Evolutionary conservation across 225 moss, liverwort and hornwort species (phyloP).

Genomic region (Anthoceros angustus): DNA sequence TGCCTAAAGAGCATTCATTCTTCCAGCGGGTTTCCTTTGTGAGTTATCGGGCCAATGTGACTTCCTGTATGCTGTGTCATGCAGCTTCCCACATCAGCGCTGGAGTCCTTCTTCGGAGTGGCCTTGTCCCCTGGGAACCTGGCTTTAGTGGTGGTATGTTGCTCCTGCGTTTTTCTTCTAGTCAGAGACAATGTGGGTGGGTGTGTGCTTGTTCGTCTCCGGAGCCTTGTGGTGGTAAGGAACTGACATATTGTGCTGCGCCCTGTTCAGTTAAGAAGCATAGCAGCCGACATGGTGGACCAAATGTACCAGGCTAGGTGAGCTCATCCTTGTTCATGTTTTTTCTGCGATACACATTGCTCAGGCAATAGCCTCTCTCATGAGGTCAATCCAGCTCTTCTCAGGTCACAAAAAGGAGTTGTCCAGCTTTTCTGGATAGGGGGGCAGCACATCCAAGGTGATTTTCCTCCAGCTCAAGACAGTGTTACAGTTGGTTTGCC

Average conservation of each 20-base stretch:
- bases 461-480: not conserved
- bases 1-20: not conserved
- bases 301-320: conserved; percentile 99
- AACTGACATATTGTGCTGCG: not conserved
- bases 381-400: conserved; percentile 10
- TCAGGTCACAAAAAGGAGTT: conserved; percentile 82
- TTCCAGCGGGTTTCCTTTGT: not conserved
- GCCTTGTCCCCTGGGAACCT: conserved; percentile 62
- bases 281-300: conserved; percentile 74
- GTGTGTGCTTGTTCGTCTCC: conserved; percentile 3
- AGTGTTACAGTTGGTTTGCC: conserved; percentile 17
- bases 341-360: not conserved
- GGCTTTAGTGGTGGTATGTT: conserved; percentile 62
- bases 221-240: not conserved
- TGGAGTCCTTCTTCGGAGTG: conserved; percentile 71
- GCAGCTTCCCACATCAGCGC: conserved; percentile 69
- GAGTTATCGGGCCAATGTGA: not conserved
- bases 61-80: conserved; percentile 10
- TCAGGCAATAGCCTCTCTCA: not conserved
- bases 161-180: not conserved
- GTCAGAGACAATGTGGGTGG: not conserved
- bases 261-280: conserved; percentile 56
- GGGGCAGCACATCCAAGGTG: conserved; percentile 15
- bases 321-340: conserved; percentile 5
- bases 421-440: conserved; percentile 87